phyloP scores from a whole-genome alignment of 78 protist genomes.

The Salpingoeca rosetta region DNA sequence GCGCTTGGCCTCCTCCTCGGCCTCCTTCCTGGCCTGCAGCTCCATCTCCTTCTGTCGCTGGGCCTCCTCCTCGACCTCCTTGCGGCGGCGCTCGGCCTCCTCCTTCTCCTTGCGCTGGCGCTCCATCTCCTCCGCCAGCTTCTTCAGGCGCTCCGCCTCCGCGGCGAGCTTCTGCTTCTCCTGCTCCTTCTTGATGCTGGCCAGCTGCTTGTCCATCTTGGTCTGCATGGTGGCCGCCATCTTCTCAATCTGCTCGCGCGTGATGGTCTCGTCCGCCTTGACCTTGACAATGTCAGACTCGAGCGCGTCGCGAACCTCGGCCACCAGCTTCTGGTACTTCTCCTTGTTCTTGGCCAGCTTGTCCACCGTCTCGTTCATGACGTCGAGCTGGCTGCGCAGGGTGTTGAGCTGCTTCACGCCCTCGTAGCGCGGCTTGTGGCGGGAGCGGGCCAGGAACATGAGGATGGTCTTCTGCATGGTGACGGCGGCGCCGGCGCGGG shows the following conservation, averaged over 20 bases:
- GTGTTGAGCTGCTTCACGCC: background rate
- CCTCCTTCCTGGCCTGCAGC: background rate
- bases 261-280: background rate
- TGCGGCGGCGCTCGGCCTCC: constrained; percentile 3
- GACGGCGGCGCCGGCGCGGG: background rate
- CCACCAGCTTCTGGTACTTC: background rate
- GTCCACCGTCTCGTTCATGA: background rate
- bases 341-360: background rate
- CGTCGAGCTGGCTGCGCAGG: background rate
- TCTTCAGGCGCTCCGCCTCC: background rate
- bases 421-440: background rate
- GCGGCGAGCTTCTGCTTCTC: background rate
- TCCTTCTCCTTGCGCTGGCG: background rate
- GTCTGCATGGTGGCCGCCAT: background rate
- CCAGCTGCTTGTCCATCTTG: background rate
- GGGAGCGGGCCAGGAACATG: background rate
- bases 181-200: background rate
- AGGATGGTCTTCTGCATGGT: background rate
- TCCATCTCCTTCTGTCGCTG: background rate
- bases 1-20: background rate
- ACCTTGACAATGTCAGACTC: background rate
- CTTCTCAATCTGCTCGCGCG: background rate
- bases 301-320: background rate
- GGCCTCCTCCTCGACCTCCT: background rate
- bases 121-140: constrained; percentile 1